Conservation (phyloP, 768 basidiomycete species). For the Gymnopilus junonius region DNA sequence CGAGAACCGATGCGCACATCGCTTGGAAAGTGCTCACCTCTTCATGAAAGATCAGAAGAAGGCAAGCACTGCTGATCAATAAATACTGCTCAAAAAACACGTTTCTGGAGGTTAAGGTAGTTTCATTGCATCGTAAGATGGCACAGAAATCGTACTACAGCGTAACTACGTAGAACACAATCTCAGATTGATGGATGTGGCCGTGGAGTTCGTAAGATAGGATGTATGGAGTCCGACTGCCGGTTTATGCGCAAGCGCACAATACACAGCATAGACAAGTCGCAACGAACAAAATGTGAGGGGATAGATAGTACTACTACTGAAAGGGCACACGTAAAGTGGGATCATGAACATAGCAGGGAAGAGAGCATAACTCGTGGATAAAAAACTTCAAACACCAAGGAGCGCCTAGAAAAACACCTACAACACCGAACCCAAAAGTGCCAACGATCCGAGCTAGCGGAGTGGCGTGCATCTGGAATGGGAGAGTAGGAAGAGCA, state of each 20-base stretch:
- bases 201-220: constrained; percentile 20
- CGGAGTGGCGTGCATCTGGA: constrained; percentile 17
- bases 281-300: constrained; percentile 6
- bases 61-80: neutral
- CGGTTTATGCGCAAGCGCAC: constrained; percentile 21
- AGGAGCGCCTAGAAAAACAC: constrained; percentile 6
- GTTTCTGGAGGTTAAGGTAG: constrained; percentile 10
- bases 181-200: constrained; percentile 31
- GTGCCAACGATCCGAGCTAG: constrained; percentile 23
- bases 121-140: constrained; percentile 47
- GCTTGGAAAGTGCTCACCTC: too few relatives aligned
- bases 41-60: neutral
- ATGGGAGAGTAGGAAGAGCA: constrained; percentile 17
- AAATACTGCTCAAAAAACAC: neutral
- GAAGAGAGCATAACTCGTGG: constrained; percentile 10
- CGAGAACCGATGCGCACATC: neutral
- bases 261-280: constrained; percentile 4
- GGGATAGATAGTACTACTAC: constrained; percentile 3
- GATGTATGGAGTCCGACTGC: constrained; percentile 17
- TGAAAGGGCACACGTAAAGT: constrained; percentile 11
- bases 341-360: constrained; percentile 6
- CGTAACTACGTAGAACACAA: constrained; percentile 40
- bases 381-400: neutral
- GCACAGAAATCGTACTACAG: constrained; percentile 51
- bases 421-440: constrained; percentile 12